Evolutionary conservation across 257 asterid species (phyloP).

Genomic region (Solanum lignicaule): DNA sequence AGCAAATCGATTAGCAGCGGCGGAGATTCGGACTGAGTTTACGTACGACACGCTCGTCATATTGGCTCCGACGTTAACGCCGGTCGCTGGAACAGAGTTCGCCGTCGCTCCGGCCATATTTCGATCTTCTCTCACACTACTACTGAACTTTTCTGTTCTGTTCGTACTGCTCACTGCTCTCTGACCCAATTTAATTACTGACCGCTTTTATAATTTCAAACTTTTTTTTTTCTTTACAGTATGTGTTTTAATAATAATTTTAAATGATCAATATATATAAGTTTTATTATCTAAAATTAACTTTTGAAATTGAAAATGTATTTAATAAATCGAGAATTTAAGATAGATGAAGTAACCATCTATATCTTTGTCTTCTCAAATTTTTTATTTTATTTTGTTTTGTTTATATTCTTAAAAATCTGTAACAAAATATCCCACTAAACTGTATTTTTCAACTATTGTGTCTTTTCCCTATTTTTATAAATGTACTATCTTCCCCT

Average conservation of each 20-base stretch:
- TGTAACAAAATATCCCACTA: too few species aligned
- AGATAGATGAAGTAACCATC: too few species aligned
- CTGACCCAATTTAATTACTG: neutral
- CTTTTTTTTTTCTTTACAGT: neutral
- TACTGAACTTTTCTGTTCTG: neutral
- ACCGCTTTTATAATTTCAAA: neutral
- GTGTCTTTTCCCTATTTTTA: too few species aligned
- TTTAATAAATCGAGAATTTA: too few species aligned
- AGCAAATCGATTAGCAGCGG: neutral
- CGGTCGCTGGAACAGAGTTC: neutral
- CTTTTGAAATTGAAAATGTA: neutral
- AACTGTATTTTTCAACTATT: too few species aligned
- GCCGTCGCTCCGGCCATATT: neutral
- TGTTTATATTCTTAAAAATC: too few species aligned
- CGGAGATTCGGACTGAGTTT: neutral
- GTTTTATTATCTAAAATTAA: too few species aligned
- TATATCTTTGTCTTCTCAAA: too few species aligned
- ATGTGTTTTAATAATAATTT: too few species aligned
- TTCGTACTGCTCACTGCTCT: neutral
- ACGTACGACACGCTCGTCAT: neutral
- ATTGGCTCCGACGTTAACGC: neutral
- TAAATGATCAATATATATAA: neutral
- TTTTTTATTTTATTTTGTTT: too few species aligned
- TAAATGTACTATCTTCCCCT: too few species aligned
- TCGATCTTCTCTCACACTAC: neutral